Evolutionary conservation across 805 yeast species (phyloP).

Genomic region (Pichia nakasei): DNA sequence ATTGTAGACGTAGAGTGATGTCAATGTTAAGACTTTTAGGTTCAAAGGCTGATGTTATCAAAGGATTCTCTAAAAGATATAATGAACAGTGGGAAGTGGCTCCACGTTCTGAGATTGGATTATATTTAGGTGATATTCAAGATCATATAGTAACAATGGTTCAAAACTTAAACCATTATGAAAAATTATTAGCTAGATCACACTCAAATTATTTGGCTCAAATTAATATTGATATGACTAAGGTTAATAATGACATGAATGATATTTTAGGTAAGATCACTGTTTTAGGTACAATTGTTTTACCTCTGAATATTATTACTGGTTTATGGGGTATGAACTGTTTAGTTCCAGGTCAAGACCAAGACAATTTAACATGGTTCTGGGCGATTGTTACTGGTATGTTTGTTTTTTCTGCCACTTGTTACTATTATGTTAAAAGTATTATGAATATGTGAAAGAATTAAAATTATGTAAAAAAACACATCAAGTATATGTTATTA

Average conservation of each 20-base stretch:
- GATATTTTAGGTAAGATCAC: constrained; percentile 93
- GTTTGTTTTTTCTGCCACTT: constrained; percentile 37
- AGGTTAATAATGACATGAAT: constrained; percentile 92
- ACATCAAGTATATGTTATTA: no score
- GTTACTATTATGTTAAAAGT: constrained; percentile 41
- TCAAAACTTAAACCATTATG: constrained; percentile 88
- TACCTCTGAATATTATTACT: constrained; percentile 91
- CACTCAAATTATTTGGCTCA: constrained; percentile 96
- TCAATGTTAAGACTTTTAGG: constrained; percentile 75
- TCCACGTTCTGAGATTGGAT: constrained; percentile 78
- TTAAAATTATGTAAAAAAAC: no score
- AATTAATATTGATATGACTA: constrained; percentile 95
- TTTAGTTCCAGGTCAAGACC: constrained; percentile 84
- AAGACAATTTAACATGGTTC: constrained; percentile 59
- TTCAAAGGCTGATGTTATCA: constrained; percentile 94
- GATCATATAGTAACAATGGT: constrained; percentile 98
- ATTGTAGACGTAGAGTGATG: constrained; percentile 92
- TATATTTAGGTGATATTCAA: constrained; percentile 94
- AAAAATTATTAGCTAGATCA: constrained; percentile 85
- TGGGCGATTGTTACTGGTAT: constrained; percentile 40
- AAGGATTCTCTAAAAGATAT: constrained; percentile 87
- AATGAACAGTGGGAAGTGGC: constrained; percentile 76
- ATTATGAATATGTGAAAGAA: constrained; percentile 19
- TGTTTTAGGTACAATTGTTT: constrained; percentile 85
- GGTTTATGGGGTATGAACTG: constrained; percentile 99